These are phyloP conservation scores for Spathaspora passalidarum DNA, from an alignment of 805 yeast species.

Conservation along the genomic window DNA sequence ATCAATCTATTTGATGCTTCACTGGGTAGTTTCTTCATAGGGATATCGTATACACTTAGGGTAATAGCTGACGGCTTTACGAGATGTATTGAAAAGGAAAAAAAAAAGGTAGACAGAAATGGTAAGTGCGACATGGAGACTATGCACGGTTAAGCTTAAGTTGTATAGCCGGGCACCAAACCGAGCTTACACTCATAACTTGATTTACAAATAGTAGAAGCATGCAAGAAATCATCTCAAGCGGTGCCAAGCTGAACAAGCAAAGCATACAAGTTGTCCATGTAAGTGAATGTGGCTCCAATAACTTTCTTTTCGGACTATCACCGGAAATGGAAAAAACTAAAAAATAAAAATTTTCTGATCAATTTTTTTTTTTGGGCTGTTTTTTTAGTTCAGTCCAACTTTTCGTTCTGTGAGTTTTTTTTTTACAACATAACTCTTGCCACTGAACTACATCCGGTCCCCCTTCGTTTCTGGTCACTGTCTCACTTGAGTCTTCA, in stretches of 20 bases:
- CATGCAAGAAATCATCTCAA: too few species aligned
- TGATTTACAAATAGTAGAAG: too few species aligned
- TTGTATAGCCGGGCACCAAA: too few species aligned
- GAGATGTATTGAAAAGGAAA: too few species aligned
- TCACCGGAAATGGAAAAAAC: background rate
- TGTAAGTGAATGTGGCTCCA: too few species aligned
- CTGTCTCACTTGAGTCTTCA: background rate
- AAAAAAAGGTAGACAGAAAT: too few species aligned
- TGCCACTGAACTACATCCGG: background rate
- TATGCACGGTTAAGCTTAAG: too few species aligned
- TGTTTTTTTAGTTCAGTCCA: background rate
- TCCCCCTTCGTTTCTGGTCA: background rate
- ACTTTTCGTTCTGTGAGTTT: background rate
- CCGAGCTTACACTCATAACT: too few species aligned
- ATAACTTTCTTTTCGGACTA: background rate
- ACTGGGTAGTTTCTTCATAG: conserved; percentile 11
- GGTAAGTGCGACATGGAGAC: too few species aligned
- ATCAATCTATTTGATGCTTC: conserved; percentile 24
- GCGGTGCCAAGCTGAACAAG: too few species aligned
- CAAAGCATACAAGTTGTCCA: too few species aligned
- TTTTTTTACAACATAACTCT: background rate
- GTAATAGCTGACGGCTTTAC: background rate
- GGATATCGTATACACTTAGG: background rate
- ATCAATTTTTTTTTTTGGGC: background rate
- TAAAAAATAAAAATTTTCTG: background rate